A percentile compares a stretch with the other conserved stretches of the same genome.
Evolutionary conservation across 495 filamentous ascomycete genomes (phyloP).

Genomic region (Aspergillus sparsus): DNA sequence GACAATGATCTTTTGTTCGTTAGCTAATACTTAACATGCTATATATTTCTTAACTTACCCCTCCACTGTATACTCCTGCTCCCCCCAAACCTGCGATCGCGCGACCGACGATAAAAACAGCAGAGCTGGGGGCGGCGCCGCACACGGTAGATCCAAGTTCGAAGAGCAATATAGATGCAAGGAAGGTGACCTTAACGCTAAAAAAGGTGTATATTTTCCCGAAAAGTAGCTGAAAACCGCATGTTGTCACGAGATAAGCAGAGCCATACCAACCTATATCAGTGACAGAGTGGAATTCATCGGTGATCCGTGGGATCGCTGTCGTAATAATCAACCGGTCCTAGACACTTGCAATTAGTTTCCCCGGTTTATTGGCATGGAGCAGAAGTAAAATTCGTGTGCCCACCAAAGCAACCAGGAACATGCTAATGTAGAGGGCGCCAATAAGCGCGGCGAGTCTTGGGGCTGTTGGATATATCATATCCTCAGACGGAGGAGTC

Average conservation of each 20-base stretch:
- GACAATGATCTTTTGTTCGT: not conserved
- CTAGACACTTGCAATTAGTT: too few species aligned
- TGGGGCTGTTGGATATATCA: conserved; percentile 1
- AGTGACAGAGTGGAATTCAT: conserved; percentile 23
- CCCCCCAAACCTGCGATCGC: conserved; percentile 74
- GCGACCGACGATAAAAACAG: conserved; percentile 73
- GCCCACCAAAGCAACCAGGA: conserved; percentile 7
- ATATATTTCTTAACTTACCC: not conserved
- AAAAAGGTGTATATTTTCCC: conserved; percentile 52
- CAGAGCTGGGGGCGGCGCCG: conserved; percentile 67
- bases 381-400: too few species aligned
- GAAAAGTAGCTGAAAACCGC: conserved; percentile 46
- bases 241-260: conserved; percentile 47
- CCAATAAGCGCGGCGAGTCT: conserved; percentile 2
- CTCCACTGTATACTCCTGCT: conserved; percentile 56
- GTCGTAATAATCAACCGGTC: not conserved
- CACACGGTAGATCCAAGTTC: conserved; percentile 73
- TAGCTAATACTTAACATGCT: too few species aligned
- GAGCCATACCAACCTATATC: conserved; percentile 57
- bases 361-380: too few species aligned
- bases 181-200: conserved; percentile 42
- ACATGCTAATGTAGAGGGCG: conserved; percentile 8
- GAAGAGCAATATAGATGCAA: conserved; percentile 48
- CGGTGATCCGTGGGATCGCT: conserved; percentile 31
- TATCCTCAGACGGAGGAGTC: not conserved